Conservation (phyloP, 805 yeast genomes). For the Yarrowia phangngaensis region DNA sequence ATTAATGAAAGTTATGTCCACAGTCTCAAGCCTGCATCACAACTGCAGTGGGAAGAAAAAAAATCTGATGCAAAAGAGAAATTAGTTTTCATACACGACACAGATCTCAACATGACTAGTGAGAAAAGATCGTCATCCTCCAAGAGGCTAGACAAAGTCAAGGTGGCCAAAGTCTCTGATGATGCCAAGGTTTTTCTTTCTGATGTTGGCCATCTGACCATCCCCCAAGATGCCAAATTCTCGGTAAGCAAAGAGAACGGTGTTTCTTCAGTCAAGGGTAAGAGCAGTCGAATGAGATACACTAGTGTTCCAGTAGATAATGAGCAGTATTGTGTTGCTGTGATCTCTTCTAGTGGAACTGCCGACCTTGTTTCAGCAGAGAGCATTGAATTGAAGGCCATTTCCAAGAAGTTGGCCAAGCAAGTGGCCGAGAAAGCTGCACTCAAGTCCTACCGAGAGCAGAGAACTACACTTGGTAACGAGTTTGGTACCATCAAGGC, state of each 20-base stretch:
- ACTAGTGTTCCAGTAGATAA: constrained; percentile 15
- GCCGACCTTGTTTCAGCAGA: constrained; percentile 19
- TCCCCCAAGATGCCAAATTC: constrained; percentile 18
- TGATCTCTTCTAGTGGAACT: constrained; percentile 5
- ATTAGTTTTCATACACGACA: neutral
- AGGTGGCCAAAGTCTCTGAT: constrained; percentile 13
- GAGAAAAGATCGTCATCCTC: constrained; percentile 10
- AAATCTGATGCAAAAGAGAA: constrained; percentile 5
- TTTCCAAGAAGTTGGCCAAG: constrained; percentile 20
- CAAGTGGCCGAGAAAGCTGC: neutral
- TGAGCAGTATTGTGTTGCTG: constrained; percentile 22
- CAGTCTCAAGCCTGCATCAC: too few relatives aligned
- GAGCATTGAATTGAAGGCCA: constrained; percentile 23
- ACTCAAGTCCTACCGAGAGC: constrained; percentile 34
- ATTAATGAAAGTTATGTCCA: too few relatives aligned
- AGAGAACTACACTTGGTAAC: constrained; percentile 85
- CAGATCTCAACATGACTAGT: constrained; percentile 16
- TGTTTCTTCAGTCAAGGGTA: constrained; percentile 12
- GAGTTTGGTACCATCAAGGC: constrained; percentile 97
- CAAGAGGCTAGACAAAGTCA: constrained; percentile 10
- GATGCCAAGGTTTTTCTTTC: constrained; percentile 16
- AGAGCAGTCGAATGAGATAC: constrained; percentile 23
- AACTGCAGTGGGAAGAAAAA: constrained; percentile 15
- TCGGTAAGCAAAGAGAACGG: neutral
- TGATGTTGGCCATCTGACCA: constrained; percentile 7